A percentile compares a stretch with the other conserved stretches of the same genome.
phyloP scores from a whole-genome alignment of 2,329 filamentous ascomycete genomes.

The Colletotrichum australisinense region DNA sequence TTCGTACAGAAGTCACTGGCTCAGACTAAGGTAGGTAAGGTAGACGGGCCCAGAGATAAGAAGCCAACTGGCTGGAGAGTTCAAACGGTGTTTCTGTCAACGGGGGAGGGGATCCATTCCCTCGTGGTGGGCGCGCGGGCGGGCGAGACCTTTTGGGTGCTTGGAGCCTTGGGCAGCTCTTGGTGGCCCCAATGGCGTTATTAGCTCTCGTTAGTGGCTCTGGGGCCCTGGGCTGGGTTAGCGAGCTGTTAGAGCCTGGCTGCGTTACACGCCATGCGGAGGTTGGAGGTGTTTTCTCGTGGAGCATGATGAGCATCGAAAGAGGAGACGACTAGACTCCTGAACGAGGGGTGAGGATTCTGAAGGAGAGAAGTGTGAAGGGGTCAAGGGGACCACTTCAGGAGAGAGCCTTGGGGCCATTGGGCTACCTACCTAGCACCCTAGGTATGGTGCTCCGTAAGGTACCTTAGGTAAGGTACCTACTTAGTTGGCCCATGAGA shows the following conservation, averaged over 20 bases:
- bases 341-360: no score
- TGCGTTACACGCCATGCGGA: constrained; percentile 30
- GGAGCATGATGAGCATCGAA: neutral
- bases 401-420: neutral
- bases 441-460: no score
- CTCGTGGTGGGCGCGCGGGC: constrained; percentile 13
- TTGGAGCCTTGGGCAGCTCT: constrained; percentile 8
- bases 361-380: neutral
- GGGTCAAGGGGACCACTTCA: neutral
- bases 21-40: no score
- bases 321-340: neutral
- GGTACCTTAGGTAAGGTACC: no score
- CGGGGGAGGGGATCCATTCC: constrained; percentile 1
- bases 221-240: constrained; percentile 15
- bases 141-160: constrained; percentile 4
- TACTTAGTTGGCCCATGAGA: neutral
- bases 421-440: no score
- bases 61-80: constrained; percentile 9
- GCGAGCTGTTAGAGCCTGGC: constrained; percentile 19
- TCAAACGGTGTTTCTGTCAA: constrained; percentile 25
- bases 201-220: constrained; percentile 14
- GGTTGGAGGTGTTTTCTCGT: neutral
- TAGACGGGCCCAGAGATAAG: neutral
- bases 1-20: neutral
- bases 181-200: constrained; percentile 29